Base-by-base conservation (phyloP, 1,284 basidiomycete species). In the Peniophora sp. region DNA sequence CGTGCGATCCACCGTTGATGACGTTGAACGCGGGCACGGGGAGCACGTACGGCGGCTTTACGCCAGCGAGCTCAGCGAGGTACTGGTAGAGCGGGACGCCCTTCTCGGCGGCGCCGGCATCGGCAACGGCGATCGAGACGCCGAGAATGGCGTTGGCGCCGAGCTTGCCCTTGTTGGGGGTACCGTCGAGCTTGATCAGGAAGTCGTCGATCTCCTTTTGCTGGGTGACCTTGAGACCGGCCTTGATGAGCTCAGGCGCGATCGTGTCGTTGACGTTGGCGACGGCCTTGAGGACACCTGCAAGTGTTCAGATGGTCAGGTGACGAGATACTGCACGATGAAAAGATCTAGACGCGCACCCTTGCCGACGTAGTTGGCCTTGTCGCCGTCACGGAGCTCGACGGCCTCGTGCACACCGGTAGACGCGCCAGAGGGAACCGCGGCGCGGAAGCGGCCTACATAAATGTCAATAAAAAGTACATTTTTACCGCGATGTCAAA, bases 1-100 rank as follows among this genome's bases (percentile, higher is more conserved):
- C 97, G 71, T 99, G 97, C 59, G 94, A 97, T 59, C 97, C 97
- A 73, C 97, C 97, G 76, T 99, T 99, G 81, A 99, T 99, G 65
- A 99, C 97, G 74, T 99, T 99, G 83, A 97, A 93, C 54, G 91
- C 85, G 50, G 94, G 97, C 67, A 72, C 78, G 61, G 96, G 96
- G 63, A 97, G 86, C 54, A 92, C 77, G 74, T 88, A 98, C 45
- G 96, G 96, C 53, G 90, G 79, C 72, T 92, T 91, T 72, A 97
- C 81, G 62, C 95, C 94, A 55, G 96, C 91, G 61, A 99, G 86
- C 59, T 92, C 85, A 50, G 95, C 96, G 61, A 99, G 83, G 80
- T 98, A 93, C 69, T 92, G 84, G 82, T 99, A 99, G 62, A 97
- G 87, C 53, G 97, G 93, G 52, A 98, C 77, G 57, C 86, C 90